Conservation (phyloP, 768 basidiomycete species). For the Termitomyces sp. region DNA sequence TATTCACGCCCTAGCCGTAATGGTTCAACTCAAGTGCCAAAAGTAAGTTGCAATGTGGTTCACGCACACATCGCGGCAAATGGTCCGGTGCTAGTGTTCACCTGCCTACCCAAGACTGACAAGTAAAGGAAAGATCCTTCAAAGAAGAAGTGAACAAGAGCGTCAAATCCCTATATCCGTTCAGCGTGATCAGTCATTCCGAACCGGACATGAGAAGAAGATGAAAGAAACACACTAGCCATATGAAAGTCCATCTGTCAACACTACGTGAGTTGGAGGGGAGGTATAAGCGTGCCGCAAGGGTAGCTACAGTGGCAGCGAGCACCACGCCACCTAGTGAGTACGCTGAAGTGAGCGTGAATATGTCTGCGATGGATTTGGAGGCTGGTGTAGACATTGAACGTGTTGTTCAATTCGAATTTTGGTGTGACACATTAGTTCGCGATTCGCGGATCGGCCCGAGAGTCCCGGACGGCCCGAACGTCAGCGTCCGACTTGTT, state of each 20-base stretch:
- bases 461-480: not conserved
- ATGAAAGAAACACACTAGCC: constrained; percentile 49
- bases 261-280: constrained; percentile 59
- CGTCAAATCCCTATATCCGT: constrained; percentile 61
- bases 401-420: not conserved
- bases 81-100: constrained; percentile 60
- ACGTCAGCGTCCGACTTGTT: not conserved
- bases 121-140: constrained; percentile 80
- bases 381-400: not conserved
- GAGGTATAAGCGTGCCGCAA: constrained; percentile 48
- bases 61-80: constrained; percentile 73
- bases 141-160: constrained; percentile 70
- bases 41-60: not conserved
- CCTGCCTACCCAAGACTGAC: constrained; percentile 67
- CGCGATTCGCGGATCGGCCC: not conserved
- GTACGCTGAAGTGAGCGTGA: constrained; percentile 56
- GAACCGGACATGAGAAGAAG: not conserved
- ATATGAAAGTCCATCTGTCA: constrained; percentile 69
- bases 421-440: not conserved
- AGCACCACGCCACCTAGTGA: constrained; percentile 55
- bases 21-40: not conserved
- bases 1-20: constrained; percentile 69
- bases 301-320: constrained; percentile 44
- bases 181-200: not conserved
- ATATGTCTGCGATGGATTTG: constrained; percentile 21